phyloP scores from a whole-genome alignment of 176 grass and related monocot species.

The Oryza nivara region DNA sequence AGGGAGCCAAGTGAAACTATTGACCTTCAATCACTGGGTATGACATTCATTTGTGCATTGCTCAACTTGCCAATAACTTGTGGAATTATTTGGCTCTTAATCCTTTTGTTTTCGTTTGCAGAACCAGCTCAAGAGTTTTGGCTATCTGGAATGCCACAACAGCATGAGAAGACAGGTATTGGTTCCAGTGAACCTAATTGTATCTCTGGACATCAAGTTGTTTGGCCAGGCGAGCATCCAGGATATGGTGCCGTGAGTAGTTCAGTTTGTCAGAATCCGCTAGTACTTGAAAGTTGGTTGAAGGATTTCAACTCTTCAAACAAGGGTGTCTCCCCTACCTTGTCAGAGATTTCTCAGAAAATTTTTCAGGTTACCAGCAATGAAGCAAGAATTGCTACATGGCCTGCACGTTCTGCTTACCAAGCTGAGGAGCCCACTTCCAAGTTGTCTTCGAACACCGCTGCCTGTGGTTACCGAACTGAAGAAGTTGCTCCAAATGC shows the following conservation, averaged over 20 bases:
- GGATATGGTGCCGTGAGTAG: conserved; percentile 42
- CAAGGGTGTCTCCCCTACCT: conserved; percentile 38
- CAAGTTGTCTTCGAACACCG: conserved; percentile 44
- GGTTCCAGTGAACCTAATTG: conserved; percentile 41
- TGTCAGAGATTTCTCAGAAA: conserved; percentile 61
- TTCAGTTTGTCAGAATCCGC: conserved; percentile 49
- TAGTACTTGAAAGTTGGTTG: conserved; percentile 50
- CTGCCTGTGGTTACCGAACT: conserved; percentile 21
- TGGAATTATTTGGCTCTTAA: not conserved
- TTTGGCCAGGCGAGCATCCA: conserved; percentile 46
- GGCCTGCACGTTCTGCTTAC: conserved; percentile 40
- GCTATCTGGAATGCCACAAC: conserved; percentile 51
- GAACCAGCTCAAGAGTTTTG: conserved; percentile 57
- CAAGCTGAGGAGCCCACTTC: conserved; percentile 46
- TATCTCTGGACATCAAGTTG: conserved; percentile 49
- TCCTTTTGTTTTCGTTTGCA: conserved; percentile 30
- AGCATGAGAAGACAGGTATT: conserved; percentile 46
- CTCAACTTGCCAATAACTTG: not conserved
- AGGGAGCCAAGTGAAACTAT: conserved; percentile 52
- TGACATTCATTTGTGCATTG: not conserved
- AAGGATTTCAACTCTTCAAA: conserved; percentile 52
- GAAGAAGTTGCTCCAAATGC: conserved; percentile 45
- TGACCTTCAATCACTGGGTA: conserved; percentile 49
- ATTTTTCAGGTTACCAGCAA: conserved; percentile 45
- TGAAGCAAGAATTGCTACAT: conserved; percentile 35